Evolutionary conservation across 2,329 filamentous ascomycete species (phyloP).

Genomic region (Fusarium cyanostomum): DNA sequence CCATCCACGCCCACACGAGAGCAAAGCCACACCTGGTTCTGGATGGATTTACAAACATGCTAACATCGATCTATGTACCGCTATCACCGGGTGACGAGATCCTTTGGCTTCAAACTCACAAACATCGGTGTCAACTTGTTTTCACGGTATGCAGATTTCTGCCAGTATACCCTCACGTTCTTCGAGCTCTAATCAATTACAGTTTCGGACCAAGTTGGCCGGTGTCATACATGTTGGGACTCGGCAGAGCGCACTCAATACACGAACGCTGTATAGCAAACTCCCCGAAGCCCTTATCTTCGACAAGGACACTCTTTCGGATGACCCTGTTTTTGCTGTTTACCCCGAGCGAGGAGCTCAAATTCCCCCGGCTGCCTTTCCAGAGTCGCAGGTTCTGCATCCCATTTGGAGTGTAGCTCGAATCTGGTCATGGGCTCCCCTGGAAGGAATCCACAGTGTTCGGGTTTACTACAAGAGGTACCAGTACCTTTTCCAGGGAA

Average conservation of each 20-base stretch:
- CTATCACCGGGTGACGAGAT: not conserved
- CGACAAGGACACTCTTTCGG: accelerated
- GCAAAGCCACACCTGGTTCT: too few species aligned
- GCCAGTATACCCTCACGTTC: not conserved
- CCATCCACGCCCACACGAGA: too few species aligned
- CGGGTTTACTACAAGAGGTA: not conserved
- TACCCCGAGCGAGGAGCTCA: not conserved
- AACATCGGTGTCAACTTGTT: not conserved
- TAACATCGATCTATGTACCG: not conserved
- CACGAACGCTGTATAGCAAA: not conserved
- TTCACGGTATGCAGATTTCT: not conserved
- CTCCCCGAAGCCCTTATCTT: not conserved
- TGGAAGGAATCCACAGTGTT: not conserved
- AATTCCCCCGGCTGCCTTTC: too few species aligned
- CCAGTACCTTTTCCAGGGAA: not conserved
- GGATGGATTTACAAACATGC: too few species aligned
- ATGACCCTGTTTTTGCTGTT: not conserved
- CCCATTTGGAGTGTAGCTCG: too few species aligned
- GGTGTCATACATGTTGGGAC: not conserved
- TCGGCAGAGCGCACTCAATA: too few species aligned
- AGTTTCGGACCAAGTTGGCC: constrained; percentile 1
- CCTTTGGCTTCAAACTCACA: not conserved
- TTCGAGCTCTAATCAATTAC: not conserved
- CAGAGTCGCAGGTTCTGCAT: too few species aligned
- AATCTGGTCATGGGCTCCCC: constrained; percentile 2